Percentiles rank a stretch among this genome's conserved stretches.
Conservation (phyloP, 345 rosid species). For the Hevea brasiliensis region DNA sequence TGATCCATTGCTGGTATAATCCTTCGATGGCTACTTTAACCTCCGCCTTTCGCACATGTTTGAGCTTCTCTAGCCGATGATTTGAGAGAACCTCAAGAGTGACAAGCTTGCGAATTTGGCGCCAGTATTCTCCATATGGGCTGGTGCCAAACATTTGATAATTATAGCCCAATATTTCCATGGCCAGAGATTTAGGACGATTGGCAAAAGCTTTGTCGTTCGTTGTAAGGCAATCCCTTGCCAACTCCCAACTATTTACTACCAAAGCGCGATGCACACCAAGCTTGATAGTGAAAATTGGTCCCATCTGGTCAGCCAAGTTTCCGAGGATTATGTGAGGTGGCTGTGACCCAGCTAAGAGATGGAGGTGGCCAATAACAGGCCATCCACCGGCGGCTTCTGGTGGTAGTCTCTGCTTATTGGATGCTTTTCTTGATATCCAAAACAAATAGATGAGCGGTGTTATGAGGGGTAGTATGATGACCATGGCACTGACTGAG, state of each 20-base stretch:
- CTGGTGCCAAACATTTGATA: constrained; percentile 3
- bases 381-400: constrained; percentile 16
- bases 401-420: background rate
- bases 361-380: constrained; percentile 20
- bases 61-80: constrained; percentile 18
- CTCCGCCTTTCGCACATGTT: constrained; percentile 7
- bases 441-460: background rate
- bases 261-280: constrained; percentile 5
- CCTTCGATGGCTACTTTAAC: background rate
- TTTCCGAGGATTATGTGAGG: background rate
- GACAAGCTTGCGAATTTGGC: constrained; percentile 20
- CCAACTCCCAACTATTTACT: constrained; percentile 6
- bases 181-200: constrained; percentile 5
- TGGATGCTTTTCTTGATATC: background rate
- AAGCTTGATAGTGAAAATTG: constrained; percentile 12
- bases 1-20: background rate
- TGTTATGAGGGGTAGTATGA: background rate
- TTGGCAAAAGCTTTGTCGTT: constrained; percentile 11
- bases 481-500: too few relatives aligned
- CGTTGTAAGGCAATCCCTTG: background rate
- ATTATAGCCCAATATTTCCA: constrained; percentile 13
- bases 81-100: constrained; percentile 20
- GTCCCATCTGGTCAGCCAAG: constrained; percentile 17
- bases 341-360: constrained; percentile 2
- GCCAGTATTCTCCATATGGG: constrained; percentile 21